These are phyloP conservation scores for Colletotrichum tamarilloi DNA, from an alignment of 2,329 filamentous ascomycete genomes.

Conservation along the genomic window DNA sequence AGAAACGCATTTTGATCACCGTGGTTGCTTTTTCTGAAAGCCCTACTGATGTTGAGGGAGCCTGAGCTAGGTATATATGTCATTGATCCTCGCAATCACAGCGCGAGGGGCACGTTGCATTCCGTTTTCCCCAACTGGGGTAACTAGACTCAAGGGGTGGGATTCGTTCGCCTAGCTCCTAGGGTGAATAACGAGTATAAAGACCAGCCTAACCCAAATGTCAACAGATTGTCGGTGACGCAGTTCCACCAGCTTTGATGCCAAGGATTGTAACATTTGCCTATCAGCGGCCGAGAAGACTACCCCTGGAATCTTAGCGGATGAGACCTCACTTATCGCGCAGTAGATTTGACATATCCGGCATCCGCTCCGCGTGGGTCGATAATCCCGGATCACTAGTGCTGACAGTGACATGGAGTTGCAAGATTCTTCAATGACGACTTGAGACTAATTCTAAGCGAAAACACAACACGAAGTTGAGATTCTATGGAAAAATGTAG, in stretches of 20 bases:
- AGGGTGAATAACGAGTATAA: background rate
- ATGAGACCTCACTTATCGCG: background rate
- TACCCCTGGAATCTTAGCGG: background rate
- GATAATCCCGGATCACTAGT: background rate
- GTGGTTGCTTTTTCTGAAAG: too few relatives aligned
- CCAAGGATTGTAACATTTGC: background rate
- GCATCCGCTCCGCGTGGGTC: constrained; percentile 17
- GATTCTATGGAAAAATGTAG: background rate
- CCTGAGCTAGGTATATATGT: background rate
- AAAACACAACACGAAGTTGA: background rate
- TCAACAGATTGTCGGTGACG: background rate
- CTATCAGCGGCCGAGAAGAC: background rate
- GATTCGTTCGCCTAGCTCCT: background rate
- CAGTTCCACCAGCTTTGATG: background rate
- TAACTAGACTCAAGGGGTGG: constrained; percentile 15
- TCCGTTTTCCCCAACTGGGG: background rate
- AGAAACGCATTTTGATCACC: constrained; percentile 3
- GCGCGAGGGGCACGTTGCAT: background rate
- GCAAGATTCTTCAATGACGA: background rate
- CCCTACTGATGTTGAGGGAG: background rate
- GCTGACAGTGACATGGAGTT: background rate
- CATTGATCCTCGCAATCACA: background rate
- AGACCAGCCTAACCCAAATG: background rate
- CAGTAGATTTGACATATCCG: background rate
- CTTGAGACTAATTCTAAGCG: background rate